Percentiles rank a stretch among this genome's conserved stretches.
Evolutionary conservation across 306 rosid species (phyloP).

Genomic region (Citrullus mucosospermus): DNA sequence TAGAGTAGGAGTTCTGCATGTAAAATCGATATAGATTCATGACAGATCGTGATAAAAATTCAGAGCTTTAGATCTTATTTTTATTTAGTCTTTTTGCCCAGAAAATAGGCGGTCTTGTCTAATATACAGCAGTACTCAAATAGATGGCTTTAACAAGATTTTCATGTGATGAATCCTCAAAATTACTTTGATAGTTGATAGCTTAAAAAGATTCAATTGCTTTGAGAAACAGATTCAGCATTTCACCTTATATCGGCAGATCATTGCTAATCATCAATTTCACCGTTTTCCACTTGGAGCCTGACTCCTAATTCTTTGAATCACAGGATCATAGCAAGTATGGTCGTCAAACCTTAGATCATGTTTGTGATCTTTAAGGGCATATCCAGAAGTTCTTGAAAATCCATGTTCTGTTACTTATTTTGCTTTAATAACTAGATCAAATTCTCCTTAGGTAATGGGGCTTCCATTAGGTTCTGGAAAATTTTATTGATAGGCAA

Average conservation of each 20-base stretch:
- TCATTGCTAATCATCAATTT: background rate
- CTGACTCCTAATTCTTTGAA: background rate
- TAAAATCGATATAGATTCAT: background rate
- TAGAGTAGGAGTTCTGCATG: too few relatives aligned
- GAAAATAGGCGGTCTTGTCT: background rate
- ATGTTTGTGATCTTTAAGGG: background rate
- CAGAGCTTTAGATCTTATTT: background rate
- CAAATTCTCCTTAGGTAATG: too few relatives aligned
- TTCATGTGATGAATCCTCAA: background rate
- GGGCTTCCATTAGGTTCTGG: too few relatives aligned
- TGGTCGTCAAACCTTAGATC: background rate
- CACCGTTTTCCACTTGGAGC: background rate
- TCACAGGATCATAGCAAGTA: background rate
- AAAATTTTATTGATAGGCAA: too few relatives aligned
- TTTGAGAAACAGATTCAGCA: background rate
- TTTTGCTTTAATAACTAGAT: too few relatives aligned
- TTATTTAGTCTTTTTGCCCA: background rate
- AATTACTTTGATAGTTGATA: background rate
- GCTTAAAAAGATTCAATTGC: background rate
- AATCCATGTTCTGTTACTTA: too few relatives aligned
- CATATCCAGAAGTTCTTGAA: too few relatives aligned
- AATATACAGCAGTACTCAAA: background rate
- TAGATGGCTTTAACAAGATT: background rate
- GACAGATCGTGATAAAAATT: background rate
- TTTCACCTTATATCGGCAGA: background rate